phyloP scores from a whole-genome alignment of 2,329 filamentous ascomycete genomes.

The Emmonsiellopsis sp. region DNA sequence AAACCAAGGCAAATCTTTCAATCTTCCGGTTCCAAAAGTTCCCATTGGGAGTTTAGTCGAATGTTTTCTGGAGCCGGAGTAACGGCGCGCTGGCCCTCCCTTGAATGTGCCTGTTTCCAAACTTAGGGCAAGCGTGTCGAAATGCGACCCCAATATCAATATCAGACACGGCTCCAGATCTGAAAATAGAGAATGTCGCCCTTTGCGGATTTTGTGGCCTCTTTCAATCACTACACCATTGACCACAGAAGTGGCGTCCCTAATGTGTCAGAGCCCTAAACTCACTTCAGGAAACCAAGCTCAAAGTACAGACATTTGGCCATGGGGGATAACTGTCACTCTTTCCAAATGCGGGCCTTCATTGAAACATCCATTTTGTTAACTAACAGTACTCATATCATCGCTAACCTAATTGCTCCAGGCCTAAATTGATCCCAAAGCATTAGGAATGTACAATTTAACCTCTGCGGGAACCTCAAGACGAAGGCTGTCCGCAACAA shows the following conservation, averaged over 20 bases:
- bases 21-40: no score
- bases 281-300: slow-evolving; percentile 12
- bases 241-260: slow-evolving; percentile 8
- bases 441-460: slow-evolving; percentile 11
- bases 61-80: no score
- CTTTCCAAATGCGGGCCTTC: background rate
- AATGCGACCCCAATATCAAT: background rate
- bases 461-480: slow-evolving; percentile 7
- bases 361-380: background rate
- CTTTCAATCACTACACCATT: slow-evolving; percentile 10
- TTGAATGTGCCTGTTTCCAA: background rate
- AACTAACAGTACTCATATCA: background rate
- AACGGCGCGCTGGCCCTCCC: no score
- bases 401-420: slow-evolving; percentile 12
- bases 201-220: slow-evolving; percentile 8
- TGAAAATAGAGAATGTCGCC: slow-evolving; percentile 14
- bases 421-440: slow-evolving; percentile 11
- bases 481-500: slow-evolving; percentile 8
- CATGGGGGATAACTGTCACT: slow-evolving; percentile 14
- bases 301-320: slow-evolving; percentile 12
- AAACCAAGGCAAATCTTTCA: no score
- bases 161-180: slow-evolving; percentile 4
- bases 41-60: no score
- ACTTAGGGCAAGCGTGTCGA: background rate
- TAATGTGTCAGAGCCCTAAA: slow-evolving; percentile 12